Conservation (phyloP, 2,329 filamentous ascomycete species). For the Colletotrichum sp. region DNA sequence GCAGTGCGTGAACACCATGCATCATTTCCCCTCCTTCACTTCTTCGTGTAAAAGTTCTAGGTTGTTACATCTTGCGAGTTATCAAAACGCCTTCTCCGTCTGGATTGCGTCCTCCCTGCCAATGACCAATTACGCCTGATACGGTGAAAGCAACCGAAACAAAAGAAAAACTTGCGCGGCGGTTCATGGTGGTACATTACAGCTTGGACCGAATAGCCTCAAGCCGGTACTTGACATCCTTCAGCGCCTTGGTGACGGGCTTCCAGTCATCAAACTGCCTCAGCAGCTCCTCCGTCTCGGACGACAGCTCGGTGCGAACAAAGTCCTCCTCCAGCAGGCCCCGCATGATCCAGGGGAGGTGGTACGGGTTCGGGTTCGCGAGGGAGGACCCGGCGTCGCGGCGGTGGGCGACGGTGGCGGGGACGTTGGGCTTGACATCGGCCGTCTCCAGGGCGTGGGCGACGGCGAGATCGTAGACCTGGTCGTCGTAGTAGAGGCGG, state of each 20-base stretch:
- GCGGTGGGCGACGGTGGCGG: constrained; percentile 26
- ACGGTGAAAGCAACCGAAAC: not conserved
- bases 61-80: not conserved
- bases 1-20: constrained; percentile 13
- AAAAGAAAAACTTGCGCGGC: not conserved
- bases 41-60: not conserved
- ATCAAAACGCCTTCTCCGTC: not conserved
- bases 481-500: constrained; percentile 86
- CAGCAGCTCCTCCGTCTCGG: constrained; percentile 81
- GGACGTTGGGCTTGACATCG: constrained; percentile 40
- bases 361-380: constrained; percentile 78
- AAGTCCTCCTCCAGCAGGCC: constrained; percentile 91
- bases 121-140: not conserved
- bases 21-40: not conserved
- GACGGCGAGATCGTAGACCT: constrained; percentile 82
- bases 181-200: constrained; percentile 29
- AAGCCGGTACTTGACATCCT: constrained; percentile 93
- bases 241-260: constrained; percentile 85
- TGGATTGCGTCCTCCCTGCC: not conserved
- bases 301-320: constrained; percentile 79
- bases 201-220: constrained; percentile 91
- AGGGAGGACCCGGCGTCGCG: constrained; percentile 32
- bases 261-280: constrained; percentile 93
- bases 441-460: constrained; percentile 77
- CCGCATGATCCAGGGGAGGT: constrained; percentile 94